These are phyloP conservation scores for Gentiana dahurica DNA, from an alignment of 257 asterid genomes.

Conservation along the genomic window DNA sequence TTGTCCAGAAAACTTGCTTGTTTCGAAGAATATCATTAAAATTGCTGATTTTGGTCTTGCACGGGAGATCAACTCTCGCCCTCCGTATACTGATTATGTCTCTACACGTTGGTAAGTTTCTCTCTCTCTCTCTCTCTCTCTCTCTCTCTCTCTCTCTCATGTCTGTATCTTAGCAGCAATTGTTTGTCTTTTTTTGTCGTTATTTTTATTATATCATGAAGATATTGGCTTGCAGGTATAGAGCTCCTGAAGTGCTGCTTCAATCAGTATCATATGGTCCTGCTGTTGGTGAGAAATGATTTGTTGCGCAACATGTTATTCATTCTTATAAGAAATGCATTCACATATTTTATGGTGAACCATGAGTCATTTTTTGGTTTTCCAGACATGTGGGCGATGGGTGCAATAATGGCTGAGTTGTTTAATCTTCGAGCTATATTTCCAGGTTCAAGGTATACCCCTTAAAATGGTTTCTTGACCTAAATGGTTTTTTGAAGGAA, in stretches of 20 bases:
- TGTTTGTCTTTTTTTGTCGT: too few relatives aligned
- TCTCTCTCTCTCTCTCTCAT: too few relatives aligned
- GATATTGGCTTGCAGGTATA: constrained; percentile 1
- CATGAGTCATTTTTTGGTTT: too few relatives aligned
- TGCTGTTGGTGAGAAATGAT: neutral
- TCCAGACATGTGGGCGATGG: constrained; percentile 20
- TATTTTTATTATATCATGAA: too few relatives aligned
- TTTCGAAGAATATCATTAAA: constrained; percentile 16
- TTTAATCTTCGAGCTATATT: neutral
- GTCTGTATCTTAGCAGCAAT: neutral
- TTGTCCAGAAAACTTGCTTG: neutral
- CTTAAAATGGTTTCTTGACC: too few relatives aligned
- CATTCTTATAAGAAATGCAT: neutral
- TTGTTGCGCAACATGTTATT: too few relatives aligned
- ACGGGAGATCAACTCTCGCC: constrained; percentile 65
- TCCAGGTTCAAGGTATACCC: constrained; percentile 6
- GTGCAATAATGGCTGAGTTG: constrained; percentile 13
- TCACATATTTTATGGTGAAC: neutral
- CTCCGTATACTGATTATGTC: constrained; percentile 72
- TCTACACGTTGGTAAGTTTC: constrained; percentile 51
- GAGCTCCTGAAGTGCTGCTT: constrained; percentile 3
- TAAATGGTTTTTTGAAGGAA: too few relatives aligned
- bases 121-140: too few relatives aligned
- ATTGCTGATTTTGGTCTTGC: constrained; percentile 90
- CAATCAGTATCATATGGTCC: neutral